Base-by-base conservation (phyloP, 2,329 filamentous ascomycete species). In the Colletotrichum spaethianum region DNA sequence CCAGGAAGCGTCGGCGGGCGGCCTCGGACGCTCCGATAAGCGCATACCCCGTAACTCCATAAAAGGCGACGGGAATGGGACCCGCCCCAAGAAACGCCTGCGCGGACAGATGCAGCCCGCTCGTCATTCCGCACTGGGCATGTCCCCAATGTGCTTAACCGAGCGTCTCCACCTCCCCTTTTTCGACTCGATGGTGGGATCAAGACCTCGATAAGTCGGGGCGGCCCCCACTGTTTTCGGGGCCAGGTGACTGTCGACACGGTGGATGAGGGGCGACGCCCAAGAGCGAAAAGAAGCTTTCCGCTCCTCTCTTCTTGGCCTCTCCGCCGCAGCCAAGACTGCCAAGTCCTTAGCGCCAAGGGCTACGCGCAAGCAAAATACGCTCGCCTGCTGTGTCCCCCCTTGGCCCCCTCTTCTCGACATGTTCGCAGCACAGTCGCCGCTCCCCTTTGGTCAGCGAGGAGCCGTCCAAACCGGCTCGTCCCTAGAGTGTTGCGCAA, bases 301-400 rank as follows among this genome's bases (percentile, higher is more conserved):
- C 69, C 69, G 69, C 69, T 72, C 69, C 69, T 72, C 69, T 63
- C 59, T 72, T 69, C 69, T 72, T 72, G 69, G 69, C 69, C 65
- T 69, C 69, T 72, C 69, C 69, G 69, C 69, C 69, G 69, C 69
- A 72, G 69, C 69, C 69, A 72, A 72, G 69, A 69, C 69, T n/a
- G 59, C 69, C 69, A 69, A 59, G 59, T 1, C 52, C 69, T 72
- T 69, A 68, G 69, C 65, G 69, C 65, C 69, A 60, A 72, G 69
- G 65, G 57, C 65, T 69, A 72, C 69, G 69, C 69, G 69, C 69
- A 69, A 72, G 62, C 69, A 64, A 62, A 68, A 62, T 33, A 33
- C 42, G n/a, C 33, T 56, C 59, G 65, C 60, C 69, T 69, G 69
- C 44, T 53, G 57, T 48, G 42, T 12, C 9, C 52, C 31, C 20